phyloP scores from a whole-genome alignment of 768 basidiomycete species.

The Kwoniella pini region DNA sequence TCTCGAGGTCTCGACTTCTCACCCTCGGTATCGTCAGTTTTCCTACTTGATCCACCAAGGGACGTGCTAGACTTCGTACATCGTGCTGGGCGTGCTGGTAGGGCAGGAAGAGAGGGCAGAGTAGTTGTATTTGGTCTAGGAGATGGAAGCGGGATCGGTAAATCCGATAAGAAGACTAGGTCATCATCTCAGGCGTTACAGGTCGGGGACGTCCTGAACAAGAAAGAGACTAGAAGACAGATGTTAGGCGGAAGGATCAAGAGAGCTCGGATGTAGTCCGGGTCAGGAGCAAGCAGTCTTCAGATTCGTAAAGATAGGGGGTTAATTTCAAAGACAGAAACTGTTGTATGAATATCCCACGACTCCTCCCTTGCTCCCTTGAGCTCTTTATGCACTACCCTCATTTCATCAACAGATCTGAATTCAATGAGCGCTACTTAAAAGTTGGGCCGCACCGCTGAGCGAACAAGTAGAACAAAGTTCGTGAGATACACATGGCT shows the following conservation, averaged over 20 bases:
- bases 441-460: too few relatives aligned
- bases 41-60: constrained; percentile 82
- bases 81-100: constrained; percentile 78
- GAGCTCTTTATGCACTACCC: too few relatives aligned
- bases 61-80: constrained; percentile 92
- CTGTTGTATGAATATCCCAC: too few relatives aligned
- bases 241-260: constrained; percentile 15
- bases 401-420: too few relatives aligned
- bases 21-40: constrained; percentile 73
- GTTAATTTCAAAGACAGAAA: too few relatives aligned
- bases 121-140: constrained; percentile 51
- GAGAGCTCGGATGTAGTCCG: constrained; percentile 2
- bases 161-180: neutral
- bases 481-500: too few relatives aligned
- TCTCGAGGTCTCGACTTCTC: constrained; percentile 88
- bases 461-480: too few relatives aligned
- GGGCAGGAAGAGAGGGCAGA: constrained; percentile 59
- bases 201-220: constrained; percentile 7
- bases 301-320: too few relatives aligned
- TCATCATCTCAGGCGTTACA: neutral
- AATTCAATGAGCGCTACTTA: too few relatives aligned
- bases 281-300: too few relatives aligned
- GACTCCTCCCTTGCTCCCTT: too few relatives aligned
- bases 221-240: constrained; percentile 8
- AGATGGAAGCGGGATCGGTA: constrained; percentile 22